Evolutionary conservation across 1,139 yeast genomes (phyloP), one percentile per base, ranked within the genome.

Genomic region (Taphrina flavorubra): DNA sequence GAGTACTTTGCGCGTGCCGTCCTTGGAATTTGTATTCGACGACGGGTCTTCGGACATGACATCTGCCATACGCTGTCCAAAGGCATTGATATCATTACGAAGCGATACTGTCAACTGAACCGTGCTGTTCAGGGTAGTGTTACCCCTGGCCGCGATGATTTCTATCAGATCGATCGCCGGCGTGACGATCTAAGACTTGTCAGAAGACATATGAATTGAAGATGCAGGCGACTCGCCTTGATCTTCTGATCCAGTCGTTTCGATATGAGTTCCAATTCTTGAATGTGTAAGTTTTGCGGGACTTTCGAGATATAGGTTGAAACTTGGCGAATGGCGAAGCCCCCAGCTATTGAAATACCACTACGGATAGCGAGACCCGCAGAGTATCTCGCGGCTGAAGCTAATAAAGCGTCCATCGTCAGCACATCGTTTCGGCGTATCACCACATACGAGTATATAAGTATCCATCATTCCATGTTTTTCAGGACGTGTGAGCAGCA

Each of bases 111-210:
- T 85, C 64, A 89, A 78, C 39, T 80, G 82, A 44, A 88, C 77
- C 0, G 91, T 85, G 49, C 86, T 81, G 51, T 83, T 85, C 68
- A 89, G 78, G 16, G 85, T 83, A 0, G 92, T 86, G 74, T 87
- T 87, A 0, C 94, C 94, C 59, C 91, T 80, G 0, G 92, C 90
- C 3, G 90, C 86, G 39, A 87, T 85, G 53, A 88, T 77, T 73
- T 85, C 86, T 39, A 90, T 85, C 65, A 89, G 79, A 71, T 89
- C 95, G 68, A 89, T 87, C 0, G 95, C 88, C 8, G 86, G 84
- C 0, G 88, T 82, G 0, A 90, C 82, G 44, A 89, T 86, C 68
- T 44, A 13, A 20, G n/a, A 6, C 7, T 36, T 10, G 16, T 25
- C 8, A 25, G 16, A 8, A 3, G 14, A 13, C 36, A 25, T 16